These are phyloP conservation scores for Penicillium sp. DNA, from an alignment of 2,329 filamentous ascomycete genomes.

Conservation along the genomic window DNA sequence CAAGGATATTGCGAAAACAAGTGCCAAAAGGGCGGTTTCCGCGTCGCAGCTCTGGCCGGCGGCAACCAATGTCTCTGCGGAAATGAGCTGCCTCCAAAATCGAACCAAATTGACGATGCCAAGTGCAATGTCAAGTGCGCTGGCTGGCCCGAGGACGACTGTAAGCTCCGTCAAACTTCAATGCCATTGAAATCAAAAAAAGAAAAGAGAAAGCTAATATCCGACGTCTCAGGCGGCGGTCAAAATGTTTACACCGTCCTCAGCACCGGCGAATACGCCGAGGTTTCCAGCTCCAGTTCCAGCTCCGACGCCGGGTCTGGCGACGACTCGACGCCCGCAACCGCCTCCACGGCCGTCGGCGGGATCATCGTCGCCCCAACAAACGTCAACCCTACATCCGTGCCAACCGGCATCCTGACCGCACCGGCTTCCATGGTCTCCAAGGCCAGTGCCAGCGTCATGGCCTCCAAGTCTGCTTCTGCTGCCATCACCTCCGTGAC, in stretches of 20 bases:
- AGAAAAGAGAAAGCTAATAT: background rate
- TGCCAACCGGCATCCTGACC: slow-evolving; percentile 22
- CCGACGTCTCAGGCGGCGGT: slow-evolving; percentile 17
- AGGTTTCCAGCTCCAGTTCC: slow-evolving; percentile 1
- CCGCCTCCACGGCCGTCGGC: slow-evolving; percentile 17
- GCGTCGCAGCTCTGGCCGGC: slow-evolving; percentile 18
- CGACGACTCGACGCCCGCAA: background rate
- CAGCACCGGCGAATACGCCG: slow-evolving; percentile 5
- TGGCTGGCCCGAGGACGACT: slow-evolving; percentile 20
- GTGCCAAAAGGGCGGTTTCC: slow-evolving; percentile 13
- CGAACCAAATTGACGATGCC: slow-evolving; percentile 15
- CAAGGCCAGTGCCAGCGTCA: slow-evolving; percentile 6
- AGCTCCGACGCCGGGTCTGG: background rate
- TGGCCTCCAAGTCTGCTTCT: slow-evolving; percentile 6
- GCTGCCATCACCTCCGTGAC: slow-evolving; percentile 4
- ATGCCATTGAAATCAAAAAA: background rate
- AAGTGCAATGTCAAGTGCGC: slow-evolving; percentile 22
- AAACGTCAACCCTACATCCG: slow-evolving; percentile 6
- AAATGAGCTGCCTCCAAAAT: slow-evolving; percentile 15
- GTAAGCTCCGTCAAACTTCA: slow-evolving; percentile 15
- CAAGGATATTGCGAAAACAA: slow-evolving; percentile 15
- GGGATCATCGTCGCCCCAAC: slow-evolving; percentile 24
- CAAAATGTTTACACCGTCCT: slow-evolving; percentile 18
- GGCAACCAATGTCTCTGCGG: slow-evolving; percentile 25
- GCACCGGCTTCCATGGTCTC: slow-evolving; percentile 13